Evolutionary conservation across 805 yeast genomes (phyloP).

Genomic region (Aciculoconidium aculeatum): DNA sequence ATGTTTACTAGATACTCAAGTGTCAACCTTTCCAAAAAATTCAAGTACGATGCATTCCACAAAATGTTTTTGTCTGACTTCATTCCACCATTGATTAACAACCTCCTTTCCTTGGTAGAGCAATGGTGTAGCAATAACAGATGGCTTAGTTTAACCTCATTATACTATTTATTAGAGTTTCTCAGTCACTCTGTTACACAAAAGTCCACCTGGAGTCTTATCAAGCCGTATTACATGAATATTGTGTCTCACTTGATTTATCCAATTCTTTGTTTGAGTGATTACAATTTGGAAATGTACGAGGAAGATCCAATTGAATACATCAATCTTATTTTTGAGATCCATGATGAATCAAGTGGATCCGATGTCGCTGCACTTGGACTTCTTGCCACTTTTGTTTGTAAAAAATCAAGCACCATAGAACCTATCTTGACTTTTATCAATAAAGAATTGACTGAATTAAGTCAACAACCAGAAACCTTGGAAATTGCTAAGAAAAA

Average conservation of each 20-base stretch:
- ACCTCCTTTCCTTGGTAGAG: slow-evolving; percentile 62
- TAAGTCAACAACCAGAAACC: slow-evolving; percentile 30
- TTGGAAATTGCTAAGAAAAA: slow-evolving; percentile 51
- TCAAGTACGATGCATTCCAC: slow-evolving; percentile 57
- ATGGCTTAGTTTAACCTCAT: slow-evolving; percentile 66
- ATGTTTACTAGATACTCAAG: slow-evolving; percentile 69
- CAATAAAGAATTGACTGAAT: slow-evolving; percentile 37
- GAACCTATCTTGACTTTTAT: slow-evolving; percentile 58
- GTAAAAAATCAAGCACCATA: slow-evolving; percentile 55
- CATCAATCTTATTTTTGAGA: slow-evolving; percentile 58
- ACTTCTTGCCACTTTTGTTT: slow-evolving; percentile 64
- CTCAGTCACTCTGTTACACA: slow-evolving; percentile 53
- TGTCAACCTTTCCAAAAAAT: slow-evolving; percentile 37
- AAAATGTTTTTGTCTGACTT: slow-evolving; percentile 48
- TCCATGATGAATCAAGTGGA: slow-evolving; percentile 50
- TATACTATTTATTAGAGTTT: slow-evolving; percentile 53
- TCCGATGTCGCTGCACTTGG: slow-evolving; percentile 79
- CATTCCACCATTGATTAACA: slow-evolving; percentile 66
- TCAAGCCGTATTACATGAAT: slow-evolving; percentile 60
- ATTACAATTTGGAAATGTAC: slow-evolving; percentile 63
- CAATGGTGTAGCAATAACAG: slow-evolving; percentile 60
- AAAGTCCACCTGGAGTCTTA: slow-evolving; percentile 55
- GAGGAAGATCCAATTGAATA: slow-evolving; percentile 88
- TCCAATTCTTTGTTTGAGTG: slow-evolving; percentile 69
- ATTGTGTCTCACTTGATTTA: slow-evolving; percentile 67